Base-by-base conservation (phyloP, 305 asterid genomes). In the Euphrasia arctica region DNA sequence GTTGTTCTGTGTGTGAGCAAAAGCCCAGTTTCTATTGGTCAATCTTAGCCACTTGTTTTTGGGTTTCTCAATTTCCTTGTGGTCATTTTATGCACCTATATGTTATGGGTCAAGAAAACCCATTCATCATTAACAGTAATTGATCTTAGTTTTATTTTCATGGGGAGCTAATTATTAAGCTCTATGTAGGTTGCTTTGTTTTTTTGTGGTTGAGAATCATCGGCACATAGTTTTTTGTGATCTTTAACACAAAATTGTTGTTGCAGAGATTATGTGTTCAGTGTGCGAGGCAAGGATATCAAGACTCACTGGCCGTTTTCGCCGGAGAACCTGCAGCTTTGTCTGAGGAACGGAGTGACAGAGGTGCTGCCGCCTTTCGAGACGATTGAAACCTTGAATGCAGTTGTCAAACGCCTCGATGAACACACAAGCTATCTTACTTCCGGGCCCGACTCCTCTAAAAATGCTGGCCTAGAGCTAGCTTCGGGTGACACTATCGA, bases 301-400 rank as follows among this genome's bases (percentile, higher is more conserved):
- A 65, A 75, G 83, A 83, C 72, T 49, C 81, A 77, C 32, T 89
- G 96, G 95, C 96, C 95, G 34, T 89, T 89, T 77, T 87, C 96
- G 67, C 70, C 69, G 75, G 71, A 81, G 72, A 78, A 68, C 50
- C 75, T 89, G 76, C 86, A 85, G 65, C 83, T 83, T 84, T 87
- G 93, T 76, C 66, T 81, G 68, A 79, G 78, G 62, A 78, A 89
- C 76, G 93, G 85, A 55, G 69, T 77, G 73, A 81, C 62, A 15
- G 79, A 83, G 70, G 75, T 80, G 48, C 75, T 89, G 83, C 96
- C 96, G 58, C 93, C 89, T 64, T 89, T 86, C 43, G 83, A 81
- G 74, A 70, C 86, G 66, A 74, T 72, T 60, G 85, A 76, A 64
- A 58, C 71, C 18, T 64, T 80, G 68, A 79, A 81, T 73, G 15